Evolutionary conservation across 176 grass and related monocot genomes (phyloP), one percentile per base, ranked within the genome.

Genomic region (Aegilops umbellulata): DNA sequence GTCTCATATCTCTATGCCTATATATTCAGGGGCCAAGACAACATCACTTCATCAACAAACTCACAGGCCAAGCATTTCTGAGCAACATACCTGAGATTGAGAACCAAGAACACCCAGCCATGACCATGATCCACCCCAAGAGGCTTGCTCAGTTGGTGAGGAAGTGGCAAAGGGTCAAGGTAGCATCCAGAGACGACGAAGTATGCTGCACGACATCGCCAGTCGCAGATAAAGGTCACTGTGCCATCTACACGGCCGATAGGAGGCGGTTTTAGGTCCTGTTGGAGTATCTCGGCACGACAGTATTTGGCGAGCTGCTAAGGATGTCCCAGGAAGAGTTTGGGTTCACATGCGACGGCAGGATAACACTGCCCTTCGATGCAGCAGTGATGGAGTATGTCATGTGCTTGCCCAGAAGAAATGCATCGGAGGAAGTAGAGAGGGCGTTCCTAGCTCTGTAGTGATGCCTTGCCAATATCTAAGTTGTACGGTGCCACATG

Each of bases 331-430:
- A 84, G 27, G 86, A 93, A 0, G 85, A 87, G 71, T 87, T 93
- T n/a, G 85, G 91, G 12, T 93, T 91, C 29, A 64, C 82, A 10
- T 61, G 69, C 12, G 73, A 86, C n/a, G 35, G 87, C 8, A 86
- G 69, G 19, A 93, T 96, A 13, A 96, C 53, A 4, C 69, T 93
- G 17, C 89, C 87, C 7, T 91, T 87, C 77, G 87, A 93, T 16
- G 94, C 60, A 1, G 68, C 6, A 7, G 83, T 91, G 25, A 88
- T 96, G 89, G 89, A 93, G 79, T 93, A 93, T 38, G 85, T 80
- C 6, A 82, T 92, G 47, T 75, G 80, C 53, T 83, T 93, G 82
- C 51, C 92, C 32, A 76, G 83, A 39, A 82, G 88, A 70, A 77
- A 83, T 60, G 76, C 88, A 1, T 83, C 94, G 0, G 81, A 87